Base-by-base conservation (phyloP, 305 asterid genomes). In the Euphrasia arctica region DNA sequence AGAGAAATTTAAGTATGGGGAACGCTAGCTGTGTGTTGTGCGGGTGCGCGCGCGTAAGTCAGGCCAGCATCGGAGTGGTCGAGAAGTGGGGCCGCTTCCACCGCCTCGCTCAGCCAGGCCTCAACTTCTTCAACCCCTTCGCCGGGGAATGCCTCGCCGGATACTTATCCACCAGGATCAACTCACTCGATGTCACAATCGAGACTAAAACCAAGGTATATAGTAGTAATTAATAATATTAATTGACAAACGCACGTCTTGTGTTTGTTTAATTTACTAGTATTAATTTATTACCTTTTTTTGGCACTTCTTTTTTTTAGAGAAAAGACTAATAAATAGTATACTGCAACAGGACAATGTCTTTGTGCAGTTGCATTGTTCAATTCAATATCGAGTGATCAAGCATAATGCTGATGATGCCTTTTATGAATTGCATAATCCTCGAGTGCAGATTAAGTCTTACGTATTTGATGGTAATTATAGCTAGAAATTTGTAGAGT, bases 401-500 rank as follows among this genome's bases (percentile, higher is more conserved):
- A 85, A 64, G 75, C 66, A 64, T 68, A 87, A 75, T 78, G 97
- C 98, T 39, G 98, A 92, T 84, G 98, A 92, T 81, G 97, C 98
- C 64, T 92, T 90, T 55, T 92, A 92, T 52, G 97, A 92, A 78
- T 74, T 92, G 75, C 97, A 92, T 79, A 83, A 85, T 79, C 98
- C 98, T 11, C 36, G 52, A 64, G 97, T 90, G 77, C 97, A 90
- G 91, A 92, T 92, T 61, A 91, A 84, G 63, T 83, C 96, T 64
- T 92, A 87, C 60, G 98, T 92, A 49, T 90, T 89, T 77, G 98
- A 92, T 84, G 98, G 97, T 90, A 79, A 66, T n/a, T n/a, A n/a
- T n/a, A n/a, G n/a, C n/a, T 51, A 34, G 22, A 72, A 8, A 22
- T 6, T 39, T 39, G 11, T 22, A 49, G 22, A 18, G 22, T 18